Evolutionary conservation across 2,329 filamentous ascomycete genomes (phyloP), one percentile per base, ranked within the genome.

Genomic region (Alternaria panax): DNA sequence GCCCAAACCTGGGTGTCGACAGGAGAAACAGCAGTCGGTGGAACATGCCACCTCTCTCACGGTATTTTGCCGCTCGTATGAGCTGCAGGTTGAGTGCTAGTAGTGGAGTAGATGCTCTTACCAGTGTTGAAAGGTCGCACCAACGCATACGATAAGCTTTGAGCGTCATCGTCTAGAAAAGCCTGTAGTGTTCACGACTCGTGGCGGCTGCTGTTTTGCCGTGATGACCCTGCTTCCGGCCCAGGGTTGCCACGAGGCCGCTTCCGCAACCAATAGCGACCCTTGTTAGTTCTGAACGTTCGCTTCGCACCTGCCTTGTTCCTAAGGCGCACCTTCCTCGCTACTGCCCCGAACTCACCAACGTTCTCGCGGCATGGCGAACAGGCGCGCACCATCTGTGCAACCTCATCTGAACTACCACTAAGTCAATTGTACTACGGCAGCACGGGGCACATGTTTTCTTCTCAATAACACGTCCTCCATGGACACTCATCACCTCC

Each of bases 221-320:
- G 60, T 51, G 47, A 46, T 51, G 45, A 51, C 58, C 58, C 58
- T 54, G 46, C 51, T 51, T 50, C 25, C 46, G 36, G 50, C 61
- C 46, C 47, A 60, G 57, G 60, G 41, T 40, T 60, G 61, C 61
- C 61, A 63, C 61, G 61, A 63, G 61, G 61, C 54, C 54, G 58
- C 32, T 51, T 62, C 55, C 59, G 59, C 56, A 40, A 40, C 59
- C 62, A 64, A 64, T 62, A 12, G 43, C 11, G 7, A 36, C 46
- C 57, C 58, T 47, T 41, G 62, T 43, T 36, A 38, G 16, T 27
- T 14, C 46, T 42, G 50, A 65, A 65, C 62, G 62, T 65, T 65
- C 60, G 62, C 60, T 58, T 63, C 59, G 57, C 57, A 16, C 40
- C 55, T 60, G 56, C 56, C 56, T 46, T 38, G 62, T 64, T 54